Conservation (phyloP, 768 basidiomycete species). For the Mycena indigotica region DNA sequence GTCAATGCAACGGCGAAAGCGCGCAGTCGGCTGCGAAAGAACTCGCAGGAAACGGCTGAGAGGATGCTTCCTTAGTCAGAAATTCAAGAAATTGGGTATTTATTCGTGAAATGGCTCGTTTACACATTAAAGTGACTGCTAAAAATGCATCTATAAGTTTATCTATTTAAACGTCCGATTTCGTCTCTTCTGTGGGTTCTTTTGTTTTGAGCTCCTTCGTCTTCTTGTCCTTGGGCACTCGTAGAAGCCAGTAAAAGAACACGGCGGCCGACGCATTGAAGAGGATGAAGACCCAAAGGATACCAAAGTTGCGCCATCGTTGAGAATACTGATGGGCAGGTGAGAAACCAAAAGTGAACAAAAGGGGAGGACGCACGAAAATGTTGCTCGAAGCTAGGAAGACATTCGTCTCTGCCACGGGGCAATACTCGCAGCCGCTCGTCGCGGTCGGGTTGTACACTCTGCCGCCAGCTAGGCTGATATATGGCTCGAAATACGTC, state of each 20-base stretch:
- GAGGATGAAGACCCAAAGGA: constrained; percentile 48
- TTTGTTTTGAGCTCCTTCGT: too few relatives aligned
- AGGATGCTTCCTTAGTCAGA: too few relatives aligned
- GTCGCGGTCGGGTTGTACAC: constrained; percentile 57
- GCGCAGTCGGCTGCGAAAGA: too few relatives aligned
- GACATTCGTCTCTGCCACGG: constrained; percentile 57
- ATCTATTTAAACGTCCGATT: too few relatives aligned
- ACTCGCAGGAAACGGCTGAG: too few relatives aligned
- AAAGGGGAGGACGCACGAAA: constrained; percentile 53
- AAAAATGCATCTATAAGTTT: too few relatives aligned
- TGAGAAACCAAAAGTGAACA: constrained; percentile 49
- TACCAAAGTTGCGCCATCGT: constrained; percentile 57
- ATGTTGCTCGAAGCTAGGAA: constrained; percentile 57
- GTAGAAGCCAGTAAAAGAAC: constrained; percentile 16
- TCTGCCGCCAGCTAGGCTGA: constrained; percentile 54
- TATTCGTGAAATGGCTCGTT: too few relatives aligned
- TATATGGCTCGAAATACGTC: constrained; percentile 53
- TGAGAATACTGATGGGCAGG: constrained; percentile 45
- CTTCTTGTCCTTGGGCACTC: constrained; percentile 22
- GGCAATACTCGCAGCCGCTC: constrained; percentile 59
- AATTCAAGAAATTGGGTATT: too few relatives aligned
- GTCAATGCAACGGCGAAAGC: too few relatives aligned
- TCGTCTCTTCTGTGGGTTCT: too few relatives aligned
- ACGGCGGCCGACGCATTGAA: constrained; percentile 49
- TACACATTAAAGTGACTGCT: too few relatives aligned